Conservation (phyloP, 129 eudicot genomes). For the Helianthus tuberosus region DNA sequence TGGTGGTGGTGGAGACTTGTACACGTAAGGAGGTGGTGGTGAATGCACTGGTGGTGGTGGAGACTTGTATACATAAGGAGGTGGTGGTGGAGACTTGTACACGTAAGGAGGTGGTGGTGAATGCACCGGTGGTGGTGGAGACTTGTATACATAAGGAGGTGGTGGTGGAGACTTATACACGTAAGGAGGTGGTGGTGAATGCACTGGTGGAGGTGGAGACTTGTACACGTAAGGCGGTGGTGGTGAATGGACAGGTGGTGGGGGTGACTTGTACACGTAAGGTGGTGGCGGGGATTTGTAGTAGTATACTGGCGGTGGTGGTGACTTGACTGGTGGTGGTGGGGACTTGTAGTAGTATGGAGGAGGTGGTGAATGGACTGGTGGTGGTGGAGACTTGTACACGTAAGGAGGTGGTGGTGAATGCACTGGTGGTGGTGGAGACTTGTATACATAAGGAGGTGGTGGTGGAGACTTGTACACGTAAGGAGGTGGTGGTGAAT, state of each 20-base stretch:
- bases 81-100: constrained; percentile 26
- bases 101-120: constrained; percentile 1
- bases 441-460: too few relatives aligned
- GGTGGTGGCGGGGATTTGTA: too few relatives aligned
- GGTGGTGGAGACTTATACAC: too few relatives aligned
- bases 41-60: constrained; percentile 29
- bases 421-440: background rate
- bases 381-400: constrained; percentile 7
- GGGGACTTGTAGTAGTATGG: background rate
- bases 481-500: constrained; percentile 2
- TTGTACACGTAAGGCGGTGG: constrained; percentile 24
- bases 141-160: constrained; percentile 35
- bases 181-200: constrained; percentile 5
- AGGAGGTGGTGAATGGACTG: background rate
- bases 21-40: constrained; percentile 2
- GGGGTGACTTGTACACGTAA: too few relatives aligned
- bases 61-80: too few relatives aligned
- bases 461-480: too few relatives aligned
- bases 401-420: background rate
- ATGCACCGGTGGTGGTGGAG: background rate
- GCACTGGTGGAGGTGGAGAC: constrained; percentile 37
- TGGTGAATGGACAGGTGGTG: background rate
- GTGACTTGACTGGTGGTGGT: constrained; percentile 11
- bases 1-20: background rate
- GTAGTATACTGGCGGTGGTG: background rate